Percentiles rank a stretch among this genome's conserved stretches.
phyloP scores from a whole-genome alignment of 768 basidiomycete genomes.

The Hygrocybe coccinea region DNA sequence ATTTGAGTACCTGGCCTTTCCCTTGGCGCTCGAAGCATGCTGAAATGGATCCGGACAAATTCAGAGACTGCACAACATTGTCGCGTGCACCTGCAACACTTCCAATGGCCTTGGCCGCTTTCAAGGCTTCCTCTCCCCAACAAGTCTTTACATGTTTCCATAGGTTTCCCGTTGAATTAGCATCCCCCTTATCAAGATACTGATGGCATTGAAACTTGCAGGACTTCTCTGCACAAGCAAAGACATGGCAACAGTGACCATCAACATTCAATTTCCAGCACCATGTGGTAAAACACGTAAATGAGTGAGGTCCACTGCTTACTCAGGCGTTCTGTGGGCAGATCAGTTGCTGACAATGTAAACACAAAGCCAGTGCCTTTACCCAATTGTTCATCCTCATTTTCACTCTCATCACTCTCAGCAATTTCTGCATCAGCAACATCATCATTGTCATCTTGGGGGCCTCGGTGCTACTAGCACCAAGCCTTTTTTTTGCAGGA shows the following conservation, averaged over 20 bases:
- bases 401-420: background rate
- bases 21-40: conserved; percentile 26
- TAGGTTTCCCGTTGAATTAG: conserved; percentile 28
- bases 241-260: conserved; percentile 22
- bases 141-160: conserved; percentile 27
- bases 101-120: conserved; percentile 7
- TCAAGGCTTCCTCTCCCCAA: conserved; percentile 27
- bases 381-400: background rate
- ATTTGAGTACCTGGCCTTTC: conserved; percentile 27
- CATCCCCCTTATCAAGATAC: conserved; percentile 25
- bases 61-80: background rate
- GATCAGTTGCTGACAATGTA: background rate
- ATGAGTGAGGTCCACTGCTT: conserved; percentile 30
- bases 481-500: background rate
- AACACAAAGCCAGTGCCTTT: background rate
- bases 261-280: conserved; percentile 17
- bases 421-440: background rate
- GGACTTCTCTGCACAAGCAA: conserved; percentile 19
- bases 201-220: conserved; percentile 20
- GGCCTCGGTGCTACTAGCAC: background rate
- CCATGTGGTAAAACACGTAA: conserved; percentile 33
- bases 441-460: background rate
- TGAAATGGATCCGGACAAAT: background rate
- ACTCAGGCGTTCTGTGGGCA: conserved; percentile 9
- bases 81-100: background rate